Conservation (phyloP, 257 asterid species). For the Jacaranda copaia region DNA sequence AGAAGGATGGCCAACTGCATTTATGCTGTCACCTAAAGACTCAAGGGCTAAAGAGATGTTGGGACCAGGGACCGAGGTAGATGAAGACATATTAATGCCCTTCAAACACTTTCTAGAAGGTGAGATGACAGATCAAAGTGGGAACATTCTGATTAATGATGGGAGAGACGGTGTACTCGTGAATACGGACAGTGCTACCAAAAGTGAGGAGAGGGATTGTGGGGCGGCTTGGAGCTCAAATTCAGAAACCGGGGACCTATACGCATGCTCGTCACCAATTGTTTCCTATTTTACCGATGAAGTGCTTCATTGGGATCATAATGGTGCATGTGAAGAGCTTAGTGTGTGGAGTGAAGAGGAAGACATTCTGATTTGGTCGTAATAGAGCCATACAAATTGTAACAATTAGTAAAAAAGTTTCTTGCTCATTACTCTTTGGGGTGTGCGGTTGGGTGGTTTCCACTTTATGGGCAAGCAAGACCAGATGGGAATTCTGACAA, state of each 20-base stretch:
- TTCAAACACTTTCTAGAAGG: constrained; percentile 32
- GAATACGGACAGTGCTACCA: constrained; percentile 10
- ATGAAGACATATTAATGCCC: constrained; percentile 41
- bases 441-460: too few species aligned
- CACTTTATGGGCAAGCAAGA: too few species aligned
- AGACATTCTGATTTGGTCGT: constrained; percentile 41
- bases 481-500: too few species aligned
- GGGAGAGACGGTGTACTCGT: neutral
- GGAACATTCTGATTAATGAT: constrained; percentile 24
- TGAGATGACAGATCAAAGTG: constrained; percentile 18
- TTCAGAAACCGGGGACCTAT: constrained; percentile 15
- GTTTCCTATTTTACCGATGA: constrained; percentile 44
- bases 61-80: constrained; percentile 38
- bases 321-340: constrained; percentile 28
- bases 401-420: too few species aligned
- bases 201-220: constrained; percentile 13
- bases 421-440: too few species aligned
- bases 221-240: constrained; percentile 17
- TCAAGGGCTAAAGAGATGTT: too few species aligned
- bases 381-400: neutral
- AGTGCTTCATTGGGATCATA: constrained; percentile 31
- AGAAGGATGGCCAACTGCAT: constrained; percentile 12
- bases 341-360: constrained; percentile 46
- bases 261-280: constrained; percentile 47
- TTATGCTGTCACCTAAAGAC: constrained; percentile 21